Evolutionary conservation across 2,329 filamentous ascomycete species (phyloP).

Genomic region (Colletotrichum camelliae): DNA sequence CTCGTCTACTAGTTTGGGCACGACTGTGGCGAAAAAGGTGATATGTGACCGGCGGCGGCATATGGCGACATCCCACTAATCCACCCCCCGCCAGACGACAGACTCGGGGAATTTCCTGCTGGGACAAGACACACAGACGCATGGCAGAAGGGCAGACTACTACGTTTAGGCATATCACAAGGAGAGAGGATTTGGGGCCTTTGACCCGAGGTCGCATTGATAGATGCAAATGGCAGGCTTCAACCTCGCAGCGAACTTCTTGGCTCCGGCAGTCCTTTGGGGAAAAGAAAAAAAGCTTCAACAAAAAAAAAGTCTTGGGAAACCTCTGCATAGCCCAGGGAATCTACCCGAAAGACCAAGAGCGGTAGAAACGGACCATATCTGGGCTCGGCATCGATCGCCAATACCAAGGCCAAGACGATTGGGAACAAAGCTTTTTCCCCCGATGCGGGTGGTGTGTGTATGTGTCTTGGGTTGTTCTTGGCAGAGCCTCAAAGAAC

Average conservation of each 20-base stretch:
- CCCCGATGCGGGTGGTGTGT: neutral
- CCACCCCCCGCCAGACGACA: neutral
- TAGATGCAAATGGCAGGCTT: neutral
- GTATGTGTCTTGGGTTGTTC: neutral
- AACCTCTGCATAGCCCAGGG: neutral
- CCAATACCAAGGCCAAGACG: neutral
- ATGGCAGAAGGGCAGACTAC: neutral
- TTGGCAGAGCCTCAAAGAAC: neutral
- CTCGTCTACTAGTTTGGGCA: neutral
- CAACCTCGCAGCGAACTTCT: neutral
- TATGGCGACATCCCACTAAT: neutral
- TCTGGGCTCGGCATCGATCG: neutral
- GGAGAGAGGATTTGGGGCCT: neutral
- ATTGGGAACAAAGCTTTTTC: neutral
- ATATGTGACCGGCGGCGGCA: neutral
- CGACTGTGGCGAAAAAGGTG: neutral
- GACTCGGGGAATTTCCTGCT: neutral
- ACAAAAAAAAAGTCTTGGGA: neutral
- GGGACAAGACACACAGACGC: neutral
- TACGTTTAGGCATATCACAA: neutral
- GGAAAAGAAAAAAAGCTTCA: neutral
- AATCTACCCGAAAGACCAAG: neutral
- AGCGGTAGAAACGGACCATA: neutral
- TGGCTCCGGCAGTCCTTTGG: neutral
- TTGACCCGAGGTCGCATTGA: neutral